Percentiles rank a stretch among this genome's conserved stretches.
phyloP scores from a whole-genome alignment of 2,329 filamentous ascomycete genomes.

The Sporothrix luriei region DNA sequence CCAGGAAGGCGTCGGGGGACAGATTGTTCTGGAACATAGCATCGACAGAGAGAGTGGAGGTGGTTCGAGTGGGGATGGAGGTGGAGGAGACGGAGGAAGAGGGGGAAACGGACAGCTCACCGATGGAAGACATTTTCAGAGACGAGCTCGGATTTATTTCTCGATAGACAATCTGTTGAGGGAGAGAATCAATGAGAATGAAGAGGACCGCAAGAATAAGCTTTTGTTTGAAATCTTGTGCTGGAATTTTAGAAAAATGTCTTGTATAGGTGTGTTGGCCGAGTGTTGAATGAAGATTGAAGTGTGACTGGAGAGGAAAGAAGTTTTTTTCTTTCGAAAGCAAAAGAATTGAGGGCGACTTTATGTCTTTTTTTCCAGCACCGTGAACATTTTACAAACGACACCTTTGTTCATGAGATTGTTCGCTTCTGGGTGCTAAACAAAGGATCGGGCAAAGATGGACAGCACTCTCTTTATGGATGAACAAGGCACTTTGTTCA shows the following conservation, averaged over 20 bases:
- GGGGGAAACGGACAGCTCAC: neutral
- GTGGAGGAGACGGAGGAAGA: neutral
- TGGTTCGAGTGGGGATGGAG: neutral
- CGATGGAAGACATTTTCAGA: slow-evolving; percentile 14
- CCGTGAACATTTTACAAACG: neutral
- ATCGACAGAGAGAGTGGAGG: neutral
- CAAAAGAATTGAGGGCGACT: neutral
- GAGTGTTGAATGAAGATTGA: neutral
- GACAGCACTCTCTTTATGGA: neutral
- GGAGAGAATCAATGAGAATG: neutral
- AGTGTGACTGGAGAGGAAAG: slow-evolving; percentile 21
- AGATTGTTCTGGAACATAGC: neutral
- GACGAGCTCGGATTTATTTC: neutral
- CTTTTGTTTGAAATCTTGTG: neutral
- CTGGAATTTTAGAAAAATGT: neutral
- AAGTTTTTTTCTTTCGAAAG: neutral
- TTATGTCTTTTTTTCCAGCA: neutral
- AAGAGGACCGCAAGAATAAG: neutral
- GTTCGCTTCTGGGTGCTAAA: neutral
- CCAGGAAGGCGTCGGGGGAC: slow-evolving; percentile 18
- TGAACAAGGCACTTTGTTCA: neutral
- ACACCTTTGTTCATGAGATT: neutral
- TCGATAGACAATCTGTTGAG: neutral
- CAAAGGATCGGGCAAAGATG: neutral
- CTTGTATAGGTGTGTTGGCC: slow-evolving; percentile 7